A percentile compares a stretch with the other conserved stretches of the same genome.
These are phyloP conservation scores for Westerdykella aurantiaca DNA, from an alignment of 2,329 filamentous ascomycete genomes.

Conservation along the genomic window DNA sequence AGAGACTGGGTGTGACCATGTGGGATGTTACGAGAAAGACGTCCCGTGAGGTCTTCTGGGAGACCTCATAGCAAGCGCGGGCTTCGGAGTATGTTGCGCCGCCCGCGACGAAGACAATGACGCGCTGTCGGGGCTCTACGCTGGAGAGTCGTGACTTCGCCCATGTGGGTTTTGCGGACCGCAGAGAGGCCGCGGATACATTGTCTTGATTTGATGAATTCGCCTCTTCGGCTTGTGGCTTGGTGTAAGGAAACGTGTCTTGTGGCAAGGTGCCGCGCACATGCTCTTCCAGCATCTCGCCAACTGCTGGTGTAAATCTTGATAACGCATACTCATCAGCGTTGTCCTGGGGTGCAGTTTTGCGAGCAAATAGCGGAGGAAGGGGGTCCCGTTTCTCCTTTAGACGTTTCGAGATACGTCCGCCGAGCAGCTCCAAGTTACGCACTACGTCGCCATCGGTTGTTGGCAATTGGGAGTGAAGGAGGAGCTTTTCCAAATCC, in stretches of 20 bases:
- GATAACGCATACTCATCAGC: conserved; percentile 77
- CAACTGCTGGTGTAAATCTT: conserved; percentile 75
- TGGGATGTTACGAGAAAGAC: conserved; percentile 86
- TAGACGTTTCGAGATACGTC: conserved; percentile 62
- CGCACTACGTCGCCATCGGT: conserved; percentile 66
- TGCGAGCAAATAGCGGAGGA: conserved; percentile 66
- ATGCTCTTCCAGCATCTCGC: conserved; percentile 74
- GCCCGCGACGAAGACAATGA: conserved; percentile 92
- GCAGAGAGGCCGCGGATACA: conserved; percentile 60
- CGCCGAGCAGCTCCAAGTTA: conserved; percentile 79
- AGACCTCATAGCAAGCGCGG: conserved; percentile 81
- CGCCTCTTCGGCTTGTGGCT: conserved; percentile 56
- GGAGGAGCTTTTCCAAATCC: conserved; percentile 77
- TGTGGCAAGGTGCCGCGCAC: conserved; percentile 39
- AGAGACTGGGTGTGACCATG: conserved; percentile 82
- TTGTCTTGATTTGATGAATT: conserved; percentile 50
- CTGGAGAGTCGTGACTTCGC: conserved; percentile 70
- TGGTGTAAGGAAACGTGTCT: conserved; percentile 45
- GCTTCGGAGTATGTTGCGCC: conserved; percentile 92
- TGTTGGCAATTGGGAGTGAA: conserved; percentile 72
- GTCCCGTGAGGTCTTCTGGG: conserved; percentile 66
- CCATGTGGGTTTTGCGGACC: conserved; percentile 92
- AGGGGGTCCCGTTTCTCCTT: conserved; percentile 68
- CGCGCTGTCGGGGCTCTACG: conserved; percentile 77
- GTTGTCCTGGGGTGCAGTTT: conserved; percentile 49